phyloP scores from a whole-genome alignment of 139 green algal genomes.

The Medakamo hakoo region DNA sequence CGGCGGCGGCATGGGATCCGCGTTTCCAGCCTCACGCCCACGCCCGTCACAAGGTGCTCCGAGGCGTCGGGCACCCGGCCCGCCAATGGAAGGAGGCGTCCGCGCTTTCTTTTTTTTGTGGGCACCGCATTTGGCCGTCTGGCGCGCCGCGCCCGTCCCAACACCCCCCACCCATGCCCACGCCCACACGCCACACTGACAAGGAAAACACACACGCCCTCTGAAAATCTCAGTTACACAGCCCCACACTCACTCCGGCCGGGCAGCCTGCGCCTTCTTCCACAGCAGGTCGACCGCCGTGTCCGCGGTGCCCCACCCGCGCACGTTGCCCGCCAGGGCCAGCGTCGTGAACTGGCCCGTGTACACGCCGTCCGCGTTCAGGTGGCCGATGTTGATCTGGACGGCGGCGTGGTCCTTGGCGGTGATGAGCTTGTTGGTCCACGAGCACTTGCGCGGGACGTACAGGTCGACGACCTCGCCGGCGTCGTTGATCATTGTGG shows the following conservation, averaged over 20 bases:
- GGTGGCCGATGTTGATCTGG: constrained; percentile 97
- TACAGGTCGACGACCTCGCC: constrained; percentile 92
- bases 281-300: constrained; percentile 79
- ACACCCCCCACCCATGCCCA: too few species aligned
- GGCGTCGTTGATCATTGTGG: constrained; percentile 83
- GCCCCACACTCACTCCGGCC: background rate
- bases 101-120: too few species aligned
- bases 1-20: too few species aligned
- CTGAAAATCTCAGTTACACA: background rate
- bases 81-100: too few species aligned
- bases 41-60: too few species aligned
- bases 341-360: constrained; percentile 85
- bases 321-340: constrained; percentile 75
- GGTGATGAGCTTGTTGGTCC: constrained; percentile 97
- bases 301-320: constrained; percentile 75
- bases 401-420: constrained; percentile 94
- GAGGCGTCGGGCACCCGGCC: too few species aligned
- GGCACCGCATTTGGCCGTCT: too few species aligned
- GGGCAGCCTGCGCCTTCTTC: constrained; percentile 50
- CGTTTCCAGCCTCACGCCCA: too few species aligned
- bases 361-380: constrained; percentile 92
- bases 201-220: background rate
- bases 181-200: too few species aligned
- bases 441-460: constrained; percentile 97
- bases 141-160: too few species aligned